A percentile compares a stretch with the other conserved stretches of the same genome.
Conservation (phyloP, 2,329 filamentous ascomycete genomes). For the Escovopsis sp. region DNA sequence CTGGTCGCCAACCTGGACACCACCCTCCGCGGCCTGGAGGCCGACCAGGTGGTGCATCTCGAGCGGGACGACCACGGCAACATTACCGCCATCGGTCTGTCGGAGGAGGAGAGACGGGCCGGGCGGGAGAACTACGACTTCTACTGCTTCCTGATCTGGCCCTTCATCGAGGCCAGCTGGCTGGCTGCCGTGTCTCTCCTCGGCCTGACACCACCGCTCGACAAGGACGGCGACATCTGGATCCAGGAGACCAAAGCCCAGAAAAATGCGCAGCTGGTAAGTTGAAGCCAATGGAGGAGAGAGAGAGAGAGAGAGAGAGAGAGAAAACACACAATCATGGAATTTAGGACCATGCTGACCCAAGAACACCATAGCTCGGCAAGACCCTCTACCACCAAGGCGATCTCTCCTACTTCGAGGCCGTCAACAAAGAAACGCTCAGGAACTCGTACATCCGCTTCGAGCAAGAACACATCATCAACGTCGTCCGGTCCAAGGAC, state of each 20-base stretch:
- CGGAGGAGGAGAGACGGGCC: slow-evolving; percentile 56
- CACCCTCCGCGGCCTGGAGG: slow-evolving; percentile 63
- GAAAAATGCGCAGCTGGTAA: slow-evolving; percentile 64
- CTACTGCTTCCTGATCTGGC: slow-evolving; percentile 98
- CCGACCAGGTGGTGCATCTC: slow-evolving; percentile 61
- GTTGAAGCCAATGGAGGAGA: too few relatives aligned
- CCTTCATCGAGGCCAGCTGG: slow-evolving; percentile 92
- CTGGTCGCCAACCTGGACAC: slow-evolving; percentile 66
- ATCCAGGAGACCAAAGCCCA: slow-evolving; percentile 66
- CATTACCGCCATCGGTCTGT: slow-evolving; percentile 57
- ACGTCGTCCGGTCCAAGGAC: slow-evolving; percentile 56
- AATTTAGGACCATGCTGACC: too few relatives aligned
- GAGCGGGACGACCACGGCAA: slow-evolving; percentile 39
- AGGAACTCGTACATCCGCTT: slow-evolving; percentile 86
- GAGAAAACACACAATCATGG: too few relatives aligned
- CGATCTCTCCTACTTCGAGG: slow-evolving; percentile 92
- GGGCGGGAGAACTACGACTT: slow-evolving; percentile 96
- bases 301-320: too few relatives aligned
- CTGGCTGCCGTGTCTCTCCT: slow-evolving; percentile 77
- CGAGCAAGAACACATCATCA: slow-evolving; percentile 78
- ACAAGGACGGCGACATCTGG: slow-evolving; percentile 53
- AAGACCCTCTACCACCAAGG: slow-evolving; percentile 97
- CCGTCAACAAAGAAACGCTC: slow-evolving; percentile 94
- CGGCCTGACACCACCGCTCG: slow-evolving; percentile 62
- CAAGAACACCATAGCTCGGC: slow-evolving; percentile 47